phyloP scores from a whole-genome alignment of 257 asterid genomes.

The Solanum sejunctum region DNA sequence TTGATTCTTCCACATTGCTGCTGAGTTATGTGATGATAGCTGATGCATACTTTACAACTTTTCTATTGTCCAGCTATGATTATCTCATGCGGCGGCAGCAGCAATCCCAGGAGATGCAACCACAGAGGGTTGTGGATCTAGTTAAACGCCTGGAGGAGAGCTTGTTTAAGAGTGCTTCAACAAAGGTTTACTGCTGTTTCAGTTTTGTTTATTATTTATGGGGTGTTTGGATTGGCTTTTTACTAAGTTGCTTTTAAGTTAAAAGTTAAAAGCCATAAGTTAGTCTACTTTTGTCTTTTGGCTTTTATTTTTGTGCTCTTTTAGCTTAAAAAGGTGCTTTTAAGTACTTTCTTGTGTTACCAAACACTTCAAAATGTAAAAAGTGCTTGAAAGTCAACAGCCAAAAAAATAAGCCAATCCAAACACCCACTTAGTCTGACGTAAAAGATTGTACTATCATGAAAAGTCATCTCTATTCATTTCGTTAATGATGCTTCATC shows the following conservation, averaged over 20 bases:
- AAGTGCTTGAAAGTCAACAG: no score
- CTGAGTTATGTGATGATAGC: neutral
- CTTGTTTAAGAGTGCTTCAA: slow-evolving; percentile 57
- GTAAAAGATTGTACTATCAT: neutral
- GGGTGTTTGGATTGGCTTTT: no score
- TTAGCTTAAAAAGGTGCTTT: no score
- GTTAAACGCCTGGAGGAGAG: slow-evolving; percentile 78
- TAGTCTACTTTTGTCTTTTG: no score
- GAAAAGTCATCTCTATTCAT: neutral
- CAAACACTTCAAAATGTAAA: no score
- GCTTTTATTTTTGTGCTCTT: no score
- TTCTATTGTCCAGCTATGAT: slow-evolving; percentile 41
- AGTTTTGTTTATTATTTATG: neutral
- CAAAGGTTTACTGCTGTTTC: slow-evolving; percentile 45
- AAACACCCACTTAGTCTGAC: neutral
- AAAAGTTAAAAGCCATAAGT: no score
- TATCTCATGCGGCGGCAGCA: slow-evolving; percentile 54
- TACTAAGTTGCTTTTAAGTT: no score
- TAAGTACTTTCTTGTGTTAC: no score
- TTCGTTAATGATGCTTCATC: slow-evolving; percentile 2
- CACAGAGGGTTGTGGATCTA: slow-evolving; percentile 45
- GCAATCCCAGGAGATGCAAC: slow-evolving; percentile 44
- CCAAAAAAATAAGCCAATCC: no score
- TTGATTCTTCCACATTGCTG: neutral
- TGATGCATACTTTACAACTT: slow-evolving; percentile 5